These are phyloP conservation scores for Cryptosporidium canis DNA, from an alignment of 169 alveolate genomes.

Conservation along the genomic window DNA sequence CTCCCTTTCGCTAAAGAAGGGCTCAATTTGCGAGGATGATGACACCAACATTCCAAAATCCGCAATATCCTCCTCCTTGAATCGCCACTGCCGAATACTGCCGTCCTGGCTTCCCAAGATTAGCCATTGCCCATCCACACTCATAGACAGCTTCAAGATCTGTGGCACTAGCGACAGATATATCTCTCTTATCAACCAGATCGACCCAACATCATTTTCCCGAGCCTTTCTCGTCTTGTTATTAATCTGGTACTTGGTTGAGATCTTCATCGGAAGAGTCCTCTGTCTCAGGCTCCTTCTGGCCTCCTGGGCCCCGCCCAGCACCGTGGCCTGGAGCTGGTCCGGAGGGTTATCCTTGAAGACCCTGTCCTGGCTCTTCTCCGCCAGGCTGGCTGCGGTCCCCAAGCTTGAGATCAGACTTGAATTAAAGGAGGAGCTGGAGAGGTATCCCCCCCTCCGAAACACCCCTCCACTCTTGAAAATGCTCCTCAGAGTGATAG, in stretches of 20 bases:
- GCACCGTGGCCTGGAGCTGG: neutral
- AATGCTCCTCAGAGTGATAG: slow-evolving; percentile 1
- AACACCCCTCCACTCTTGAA: slow-evolving; percentile 25
- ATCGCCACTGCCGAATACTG: slow-evolving; percentile 39
- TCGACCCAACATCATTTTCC: slow-evolving; percentile 32
- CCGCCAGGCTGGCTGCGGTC: neutral
- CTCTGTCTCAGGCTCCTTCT: slow-evolving; percentile 45
- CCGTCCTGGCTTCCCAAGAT: slow-evolving; percentile 69
- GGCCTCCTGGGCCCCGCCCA: slow-evolving; percentile 7
- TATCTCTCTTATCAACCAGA: slow-evolving; percentile 57
- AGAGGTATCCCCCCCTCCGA: neutral
- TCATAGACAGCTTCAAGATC: slow-evolving; percentile 39
- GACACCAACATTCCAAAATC: neutral
- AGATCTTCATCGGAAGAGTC: slow-evolving; percentile 31
- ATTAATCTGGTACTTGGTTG: slow-evolving; percentile 33
- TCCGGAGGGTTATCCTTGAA: neutral
- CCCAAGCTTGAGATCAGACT: slow-evolving; percentile 34
- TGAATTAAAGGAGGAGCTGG: slow-evolving; percentile 32
- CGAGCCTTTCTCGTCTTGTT: slow-evolving; percentile 18
- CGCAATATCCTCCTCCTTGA: neutral
- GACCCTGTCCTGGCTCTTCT: neutral
- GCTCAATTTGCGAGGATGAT: slow-evolving; percentile 1
- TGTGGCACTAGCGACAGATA: slow-evolving; percentile 29
- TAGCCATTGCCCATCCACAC: slow-evolving; percentile 59
- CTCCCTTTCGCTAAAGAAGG: slow-evolving; percentile 43